These are phyloP conservation scores for Myxozyma udenii DNA, from an alignment of 805 yeast genomes.

Conservation along the genomic window DNA sequence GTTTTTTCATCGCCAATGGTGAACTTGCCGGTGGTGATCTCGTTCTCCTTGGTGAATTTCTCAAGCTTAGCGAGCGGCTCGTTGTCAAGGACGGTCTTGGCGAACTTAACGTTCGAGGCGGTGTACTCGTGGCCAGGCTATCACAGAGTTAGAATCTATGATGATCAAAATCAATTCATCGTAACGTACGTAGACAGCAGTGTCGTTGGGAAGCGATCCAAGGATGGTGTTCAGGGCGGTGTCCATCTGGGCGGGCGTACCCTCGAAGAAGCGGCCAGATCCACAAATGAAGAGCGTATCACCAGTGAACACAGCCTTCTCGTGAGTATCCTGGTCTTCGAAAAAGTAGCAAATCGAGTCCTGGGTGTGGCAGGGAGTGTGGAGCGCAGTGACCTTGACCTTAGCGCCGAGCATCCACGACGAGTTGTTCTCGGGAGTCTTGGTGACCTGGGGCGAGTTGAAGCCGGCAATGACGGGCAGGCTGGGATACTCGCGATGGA, in stretches of 20 bases:
- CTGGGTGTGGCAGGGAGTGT: slow-evolving; percentile 97
- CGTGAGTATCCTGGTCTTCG: slow-evolving; percentile 54
- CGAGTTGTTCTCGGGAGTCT: slow-evolving; percentile 66
- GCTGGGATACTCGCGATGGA: slow-evolving; percentile 39
- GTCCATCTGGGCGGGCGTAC: slow-evolving; percentile 78
- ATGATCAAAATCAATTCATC: not conserved
- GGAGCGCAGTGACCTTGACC: slow-evolving; percentile 70
- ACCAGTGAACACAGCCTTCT: slow-evolving; percentile 85
- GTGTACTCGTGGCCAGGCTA: slow-evolving; percentile 96
- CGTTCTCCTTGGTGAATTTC: slow-evolving; percentile 51
- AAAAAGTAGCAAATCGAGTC: slow-evolving; percentile 89
- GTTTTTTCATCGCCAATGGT: slow-evolving; percentile 78
- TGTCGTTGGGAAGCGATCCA: slow-evolving; percentile 60
- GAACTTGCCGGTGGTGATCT: slow-evolving; percentile 78
- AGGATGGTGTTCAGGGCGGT: slow-evolving; percentile 58
- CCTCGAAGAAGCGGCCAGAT: slow-evolving; percentile 96
- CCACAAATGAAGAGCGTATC: slow-evolving; percentile 94
- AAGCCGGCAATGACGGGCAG: slow-evolving; percentile 79
- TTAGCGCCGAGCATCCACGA: slow-evolving; percentile 60
- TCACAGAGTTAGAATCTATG: not conserved
- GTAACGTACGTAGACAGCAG: slow-evolving; percentile 57
- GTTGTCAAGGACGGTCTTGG: slow-evolving; percentile 57
- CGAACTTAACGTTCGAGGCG: slow-evolving; percentile 71
- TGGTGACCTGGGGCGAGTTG: slow-evolving; percentile 69
- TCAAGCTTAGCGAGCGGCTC: slow-evolving; percentile 57